Conservation (phyloP, 495 filamentous ascomycete genomes). For the Penicillium mononematosum region DNA sequence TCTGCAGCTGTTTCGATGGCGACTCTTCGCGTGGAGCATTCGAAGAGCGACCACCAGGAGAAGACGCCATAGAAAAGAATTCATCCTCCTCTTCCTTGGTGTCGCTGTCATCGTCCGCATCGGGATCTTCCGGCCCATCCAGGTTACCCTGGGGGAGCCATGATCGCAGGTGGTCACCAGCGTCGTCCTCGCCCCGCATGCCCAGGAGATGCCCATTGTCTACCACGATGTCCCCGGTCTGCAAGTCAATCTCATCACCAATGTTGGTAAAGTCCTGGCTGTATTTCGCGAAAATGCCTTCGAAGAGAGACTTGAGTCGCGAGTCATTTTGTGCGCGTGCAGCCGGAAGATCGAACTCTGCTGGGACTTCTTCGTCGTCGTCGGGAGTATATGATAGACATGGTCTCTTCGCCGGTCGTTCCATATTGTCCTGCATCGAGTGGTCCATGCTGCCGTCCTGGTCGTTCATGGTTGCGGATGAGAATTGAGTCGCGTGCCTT, state of each 20-base stretch:
- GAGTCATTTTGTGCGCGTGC: slow-evolving; percentile 59
- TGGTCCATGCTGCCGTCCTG: slow-evolving; percentile 8
- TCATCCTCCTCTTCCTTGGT: slow-evolving; percentile 15
- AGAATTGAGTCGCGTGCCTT: slow-evolving; percentile 5
- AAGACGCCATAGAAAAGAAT: not conserved
- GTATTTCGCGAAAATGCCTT: slow-evolving; percentile 87
- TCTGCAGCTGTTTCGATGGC: slow-evolving; percentile 5
- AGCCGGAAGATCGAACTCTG: slow-evolving; percentile 50
- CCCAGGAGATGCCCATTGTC: slow-evolving; percentile 79
- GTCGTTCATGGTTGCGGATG: slow-evolving; percentile 2
- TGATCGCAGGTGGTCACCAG: slow-evolving; percentile 27
- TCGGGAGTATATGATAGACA: slow-evolving; percentile 44
- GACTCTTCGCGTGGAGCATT: not conserved
- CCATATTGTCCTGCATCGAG: slow-evolving; percentile 40
- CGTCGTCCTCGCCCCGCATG: slow-evolving; percentile 54
- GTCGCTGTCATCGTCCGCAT: slow-evolving; percentile 1
- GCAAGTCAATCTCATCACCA: slow-evolving; percentile 78
- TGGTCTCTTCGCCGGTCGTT: slow-evolving; percentile 57
- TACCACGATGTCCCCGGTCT: slow-evolving; percentile 74
- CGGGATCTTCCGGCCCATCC: slow-evolving; percentile 8
- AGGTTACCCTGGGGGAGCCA: slow-evolving; percentile 20
- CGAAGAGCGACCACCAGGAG: not conserved
- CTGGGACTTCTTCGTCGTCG: slow-evolving; percentile 35
- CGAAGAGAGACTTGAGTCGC: slow-evolving; percentile 76
- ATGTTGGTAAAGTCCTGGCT: slow-evolving; percentile 74